A percentile compares a stretch with the other conserved stretches of the same genome.
Conservation (phyloP, 805 yeast genomes). For the Kodamaea kakaduensis region DNA sequence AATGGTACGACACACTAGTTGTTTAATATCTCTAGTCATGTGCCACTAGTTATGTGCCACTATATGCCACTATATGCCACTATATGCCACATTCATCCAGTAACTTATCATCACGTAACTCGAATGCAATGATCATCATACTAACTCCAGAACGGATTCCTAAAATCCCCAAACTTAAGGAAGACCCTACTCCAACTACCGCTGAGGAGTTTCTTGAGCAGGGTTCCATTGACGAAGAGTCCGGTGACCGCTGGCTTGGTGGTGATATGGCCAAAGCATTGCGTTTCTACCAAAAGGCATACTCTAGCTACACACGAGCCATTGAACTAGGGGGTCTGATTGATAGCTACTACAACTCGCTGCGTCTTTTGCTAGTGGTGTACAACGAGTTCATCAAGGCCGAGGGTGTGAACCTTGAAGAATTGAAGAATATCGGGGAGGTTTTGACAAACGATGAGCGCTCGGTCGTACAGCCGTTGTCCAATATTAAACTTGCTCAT, state of each 20-base stretch:
- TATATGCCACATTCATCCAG: too few species aligned
- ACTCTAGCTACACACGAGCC: constrained; percentile 38
- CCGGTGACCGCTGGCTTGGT: constrained; percentile 71
- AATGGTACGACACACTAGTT: too few species aligned
- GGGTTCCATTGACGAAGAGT: constrained; percentile 62
- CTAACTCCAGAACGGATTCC: constrained; percentile 12
- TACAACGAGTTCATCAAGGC: constrained; percentile 47
- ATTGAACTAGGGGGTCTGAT: constrained; percentile 19
- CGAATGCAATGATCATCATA: not conserved
- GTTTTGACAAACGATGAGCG: constrained; percentile 22
- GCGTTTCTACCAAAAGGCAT: constrained; percentile 61
- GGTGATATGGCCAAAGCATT: constrained; percentile 63
- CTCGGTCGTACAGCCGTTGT: constrained; percentile 40
- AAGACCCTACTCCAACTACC: constrained; percentile 29
- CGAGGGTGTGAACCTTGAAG: constrained; percentile 39
- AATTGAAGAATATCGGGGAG: constrained; percentile 30
- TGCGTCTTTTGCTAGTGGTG: constrained; percentile 56
- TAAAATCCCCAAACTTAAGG: constrained; percentile 16
- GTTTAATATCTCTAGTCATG: too few species aligned
- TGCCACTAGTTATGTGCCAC: too few species aligned
- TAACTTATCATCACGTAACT: too few species aligned
- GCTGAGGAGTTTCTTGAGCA: constrained; percentile 52
- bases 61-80: too few species aligned
- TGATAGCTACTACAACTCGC: constrained; percentile 57
- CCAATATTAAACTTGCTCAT: constrained; percentile 33